A percentile compares a stretch with the other conserved stretches of the same genome.
phyloP scores from a whole-genome alignment of 2,329 filamentous ascomycete genomes.

The Fusarium piperis region DNA sequence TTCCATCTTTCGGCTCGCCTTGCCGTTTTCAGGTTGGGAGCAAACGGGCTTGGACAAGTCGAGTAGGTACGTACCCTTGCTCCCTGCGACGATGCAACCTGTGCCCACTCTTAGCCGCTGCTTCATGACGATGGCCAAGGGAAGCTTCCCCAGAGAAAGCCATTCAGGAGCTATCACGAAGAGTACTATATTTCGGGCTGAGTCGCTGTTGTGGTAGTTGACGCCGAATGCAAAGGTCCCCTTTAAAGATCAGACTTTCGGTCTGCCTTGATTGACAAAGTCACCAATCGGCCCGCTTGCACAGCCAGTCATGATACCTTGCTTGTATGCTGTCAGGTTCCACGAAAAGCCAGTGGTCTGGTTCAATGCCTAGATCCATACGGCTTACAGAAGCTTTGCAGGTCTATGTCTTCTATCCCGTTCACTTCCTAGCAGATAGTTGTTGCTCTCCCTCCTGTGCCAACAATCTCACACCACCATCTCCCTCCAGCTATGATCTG shows the following conservation, averaged over 20 bases:
- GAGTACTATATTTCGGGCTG: not conserved
- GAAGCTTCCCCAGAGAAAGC: not conserved
- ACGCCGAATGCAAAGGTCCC: slow-evolving; percentile 17
- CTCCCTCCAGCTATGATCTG: not conserved
- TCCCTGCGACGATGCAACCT: not conserved
- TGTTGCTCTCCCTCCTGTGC: not conserved
- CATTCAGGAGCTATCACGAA: slow-evolving; percentile 3
- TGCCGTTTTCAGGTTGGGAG: slow-evolving; percentile 26
- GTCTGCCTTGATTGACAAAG: not conserved
- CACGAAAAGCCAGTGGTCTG: not conserved
- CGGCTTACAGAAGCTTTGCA: not conserved
- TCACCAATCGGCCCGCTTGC: not conserved
- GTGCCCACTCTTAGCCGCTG: slow-evolving; percentile 33
- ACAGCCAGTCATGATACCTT: not conserved
- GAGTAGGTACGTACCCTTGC: not conserved
- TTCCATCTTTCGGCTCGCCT: not conserved
- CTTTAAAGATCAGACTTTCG: not conserved
- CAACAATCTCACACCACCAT: not conserved
- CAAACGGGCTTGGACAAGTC: not conserved
- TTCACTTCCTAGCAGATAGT: not conserved
- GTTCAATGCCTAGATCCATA: not conserved
- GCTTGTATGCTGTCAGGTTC: not conserved
- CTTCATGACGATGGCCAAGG: slow-evolving; percentile 36
- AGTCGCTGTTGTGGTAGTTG: not conserved
- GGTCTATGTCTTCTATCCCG: not conserved